Percentiles rank a stretch among this genome's conserved stretches.
These are phyloP conservation scores for Tolypocladium nubicola DNA, from an alignment of 2,329 filamentous ascomycete species.

Conservation along the genomic window DNA sequence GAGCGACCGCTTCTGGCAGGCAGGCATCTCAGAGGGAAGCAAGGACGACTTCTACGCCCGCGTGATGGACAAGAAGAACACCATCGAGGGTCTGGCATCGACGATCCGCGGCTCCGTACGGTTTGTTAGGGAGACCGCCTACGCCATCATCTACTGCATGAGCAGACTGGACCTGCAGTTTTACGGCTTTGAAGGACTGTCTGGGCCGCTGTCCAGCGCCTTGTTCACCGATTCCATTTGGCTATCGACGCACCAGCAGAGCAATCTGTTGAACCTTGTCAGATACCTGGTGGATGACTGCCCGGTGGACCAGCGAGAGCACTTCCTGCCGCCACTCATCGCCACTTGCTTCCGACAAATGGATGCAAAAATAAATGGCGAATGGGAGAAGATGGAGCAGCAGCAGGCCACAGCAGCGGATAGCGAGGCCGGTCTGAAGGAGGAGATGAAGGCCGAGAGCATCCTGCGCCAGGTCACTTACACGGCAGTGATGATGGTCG, in stretches of 20 bases:
- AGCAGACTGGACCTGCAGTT: conserved; percentile 79
- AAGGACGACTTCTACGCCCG: conserved; percentile 94
- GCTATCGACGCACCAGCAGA: conserved; percentile 86
- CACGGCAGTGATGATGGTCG: conserved; percentile 84
- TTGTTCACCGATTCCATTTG: conserved; percentile 74
- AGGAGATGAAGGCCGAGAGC: conserved; percentile 98
- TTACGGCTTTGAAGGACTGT: conserved; percentile 79
- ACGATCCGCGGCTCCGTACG: conserved; percentile 82
- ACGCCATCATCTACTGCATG: conserved; percentile 90
- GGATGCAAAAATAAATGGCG: conserved; percentile 73
- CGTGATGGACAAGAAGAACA: conserved; percentile 79
- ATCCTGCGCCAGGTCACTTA: conserved; percentile 89
- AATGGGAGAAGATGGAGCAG: conserved; percentile 72
- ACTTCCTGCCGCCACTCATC: conserved; percentile 79
- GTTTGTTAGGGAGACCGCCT: conserved; percentile 84
- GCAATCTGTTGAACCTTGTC: conserved; percentile 82
- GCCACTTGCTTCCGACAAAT: conserved; percentile 75
- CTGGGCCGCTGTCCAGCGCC: conserved; percentile 71
- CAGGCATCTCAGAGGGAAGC: conserved; percentile 89
- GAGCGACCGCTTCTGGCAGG: conserved; percentile 96
- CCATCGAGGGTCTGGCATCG: conserved; percentile 87
- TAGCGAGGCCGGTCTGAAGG: conserved; percentile 66
- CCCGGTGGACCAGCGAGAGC: conserved; percentile 62
- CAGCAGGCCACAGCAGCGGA: conserved; percentile 52
- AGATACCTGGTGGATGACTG: conserved; percentile 88